These are phyloP conservation scores for Chlorella vulgaris DNA, from an alignment of 139 green algal genomes.

Conservation along the genomic window DNA sequence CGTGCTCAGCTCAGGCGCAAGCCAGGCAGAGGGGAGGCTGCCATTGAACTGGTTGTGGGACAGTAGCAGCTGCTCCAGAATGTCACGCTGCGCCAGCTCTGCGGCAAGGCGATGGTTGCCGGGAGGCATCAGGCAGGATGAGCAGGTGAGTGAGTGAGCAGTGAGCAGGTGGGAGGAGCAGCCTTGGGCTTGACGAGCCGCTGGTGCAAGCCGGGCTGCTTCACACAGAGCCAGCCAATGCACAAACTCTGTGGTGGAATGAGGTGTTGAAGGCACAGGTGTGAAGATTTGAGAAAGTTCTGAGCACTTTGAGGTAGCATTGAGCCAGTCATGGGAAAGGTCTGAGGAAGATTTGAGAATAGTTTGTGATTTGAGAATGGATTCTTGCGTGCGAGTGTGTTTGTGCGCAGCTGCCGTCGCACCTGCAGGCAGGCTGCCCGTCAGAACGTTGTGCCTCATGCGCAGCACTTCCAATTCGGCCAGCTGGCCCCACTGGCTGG, in stretches of 20 bases:
- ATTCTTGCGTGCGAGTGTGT: too few relatives aligned
- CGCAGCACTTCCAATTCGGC: neutral
- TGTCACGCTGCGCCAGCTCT: neutral
- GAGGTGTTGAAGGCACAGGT: too few relatives aligned
- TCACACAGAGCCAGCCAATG: too few relatives aligned
- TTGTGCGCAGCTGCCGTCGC: too few relatives aligned
- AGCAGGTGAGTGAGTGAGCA: neutral
- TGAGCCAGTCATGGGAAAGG: neutral
- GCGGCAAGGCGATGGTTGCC: neutral
- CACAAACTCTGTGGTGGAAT: too few relatives aligned
- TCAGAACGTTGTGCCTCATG: slow-evolving; percentile 16
- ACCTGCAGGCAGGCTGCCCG: slow-evolving; percentile 6
- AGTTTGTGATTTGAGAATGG: neutral
- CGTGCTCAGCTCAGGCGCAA: neutral
- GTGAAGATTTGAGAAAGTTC: too few relatives aligned
- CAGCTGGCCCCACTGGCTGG: slow-evolving; percentile 12
- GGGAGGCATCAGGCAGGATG: neutral
- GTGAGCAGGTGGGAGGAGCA: neutral
- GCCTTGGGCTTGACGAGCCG: neutral
- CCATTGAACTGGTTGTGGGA: slow-evolving; percentile 6
- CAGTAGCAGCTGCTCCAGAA: slow-evolving; percentile 5
- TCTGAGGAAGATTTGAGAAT: neutral
- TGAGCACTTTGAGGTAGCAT: too few relatives aligned
- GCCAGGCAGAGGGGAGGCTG: neutral
- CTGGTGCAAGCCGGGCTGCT: too few relatives aligned